A percentile compares a stretch with the other conserved stretches of the same genome.
These are phyloP conservation scores for Pyronema domesticum DNA, from an alignment of 495 filamentous ascomycete genomes.

Conservation along the genomic window DNA sequence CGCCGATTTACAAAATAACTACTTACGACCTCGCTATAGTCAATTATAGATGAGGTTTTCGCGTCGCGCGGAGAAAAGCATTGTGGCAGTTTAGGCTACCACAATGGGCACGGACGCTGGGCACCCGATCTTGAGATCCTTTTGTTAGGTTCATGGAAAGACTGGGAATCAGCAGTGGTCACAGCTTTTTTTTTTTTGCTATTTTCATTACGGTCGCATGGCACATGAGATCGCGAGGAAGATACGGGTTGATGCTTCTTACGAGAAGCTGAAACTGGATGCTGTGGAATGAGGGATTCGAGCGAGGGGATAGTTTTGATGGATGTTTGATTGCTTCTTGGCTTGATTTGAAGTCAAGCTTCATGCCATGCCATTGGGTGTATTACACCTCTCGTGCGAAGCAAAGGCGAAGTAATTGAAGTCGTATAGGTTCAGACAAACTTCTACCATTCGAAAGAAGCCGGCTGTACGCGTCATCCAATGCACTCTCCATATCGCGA, in stretches of 20 bases:
- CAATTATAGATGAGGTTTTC: conserved; percentile 15
- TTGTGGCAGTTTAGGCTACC: conserved; percentile 9
- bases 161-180: conserved; percentile 23
- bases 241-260: not conserved
- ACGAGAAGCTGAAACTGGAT: not conserved
- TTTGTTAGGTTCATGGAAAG: conserved; percentile 12
- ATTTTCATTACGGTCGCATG: not conserved
- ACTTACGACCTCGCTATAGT: not conserved
- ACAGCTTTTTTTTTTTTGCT: conserved; percentile 10
- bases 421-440: too few species aligned
- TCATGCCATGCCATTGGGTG: not conserved
- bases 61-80: conserved; percentile 19
- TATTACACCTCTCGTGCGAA: too few species aligned
- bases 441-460: too few species aligned
- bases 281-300: not conserved
- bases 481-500: too few species aligned
- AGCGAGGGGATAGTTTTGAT: not conserved
- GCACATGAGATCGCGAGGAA: not conserved
- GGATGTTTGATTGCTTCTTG: not conserved
- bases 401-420: too few species aligned
- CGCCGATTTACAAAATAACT: conserved; percentile 2
- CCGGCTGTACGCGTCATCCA: too few species aligned
- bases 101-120: conserved; percentile 8
- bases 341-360: not conserved
- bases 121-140: conserved; percentile 19